Evolutionary conservation across 169 alveolate genomes (phyloP), one percentile per base, ranked within the genome.

Genomic region (Plasmodium cynomolgi): DNA sequence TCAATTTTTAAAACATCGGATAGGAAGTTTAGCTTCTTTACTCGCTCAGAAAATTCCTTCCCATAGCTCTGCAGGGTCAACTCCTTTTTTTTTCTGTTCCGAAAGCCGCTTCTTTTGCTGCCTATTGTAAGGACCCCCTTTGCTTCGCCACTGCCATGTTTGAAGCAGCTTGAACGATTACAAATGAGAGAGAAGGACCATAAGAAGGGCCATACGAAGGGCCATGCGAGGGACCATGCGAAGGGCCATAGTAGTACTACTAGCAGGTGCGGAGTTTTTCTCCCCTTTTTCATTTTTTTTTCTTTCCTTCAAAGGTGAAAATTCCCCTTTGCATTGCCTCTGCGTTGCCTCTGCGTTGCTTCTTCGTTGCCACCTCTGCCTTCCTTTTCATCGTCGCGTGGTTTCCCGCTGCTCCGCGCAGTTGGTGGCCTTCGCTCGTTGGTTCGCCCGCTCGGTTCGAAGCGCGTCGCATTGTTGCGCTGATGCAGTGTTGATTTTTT

Each of bases 41-140:
- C 58, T 71, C 94, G 41, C 50, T 90, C 94, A 90, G 47, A 68
- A 90, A 62, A 90, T 81, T 90, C 94, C 58, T 90, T 90, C 73
- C 94, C 94, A 81, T 90, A 71, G 73, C 31, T 90, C 31, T 90
- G 11, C 39, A 90, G 56, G 34, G 26, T 41, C 31, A 81, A 81
- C 37, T 37, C 2, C 31, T 23, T 84, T 72, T 23, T 84, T 72
- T 41, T 62, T 39, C 41, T 74, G 58, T 85, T 85, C 37, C 58
- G 77, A 56, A 7, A 13, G 39, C 6, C 50, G 20, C 73, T 79
- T 5, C 34, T 79, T 37, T 34, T 80, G 7, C 74, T 37, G 7
- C 74, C 47, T 90, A 39, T 26, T 15, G 71, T 80, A 68, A 44
- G 73, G 50, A 26, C 44, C n/a, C 56, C 23, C 37, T 77, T 62